Evolutionary conservation across 805 yeast genomes (phyloP).

Genomic region (Komagataella kurtzmanii): DNA sequence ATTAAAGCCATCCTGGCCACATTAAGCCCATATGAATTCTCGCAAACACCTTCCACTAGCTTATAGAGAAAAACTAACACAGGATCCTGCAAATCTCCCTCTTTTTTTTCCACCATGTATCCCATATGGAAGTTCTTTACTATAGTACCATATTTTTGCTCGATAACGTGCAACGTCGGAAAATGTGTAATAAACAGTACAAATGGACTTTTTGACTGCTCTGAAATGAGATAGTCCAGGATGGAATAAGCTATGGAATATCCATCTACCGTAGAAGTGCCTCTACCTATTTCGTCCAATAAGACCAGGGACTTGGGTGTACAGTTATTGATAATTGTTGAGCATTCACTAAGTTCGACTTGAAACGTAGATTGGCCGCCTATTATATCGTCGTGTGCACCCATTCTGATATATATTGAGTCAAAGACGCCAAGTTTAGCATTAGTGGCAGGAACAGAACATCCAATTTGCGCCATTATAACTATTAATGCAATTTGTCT

Average conservation of each 20-base stretch:
- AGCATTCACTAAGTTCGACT: constrained; percentile 62
- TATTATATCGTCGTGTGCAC: constrained; percentile 69
- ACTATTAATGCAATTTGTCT: constrained; percentile 59
- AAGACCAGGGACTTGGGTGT: constrained; percentile 44
- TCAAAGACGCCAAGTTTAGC: constrained; percentile 56
- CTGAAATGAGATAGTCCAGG: constrained; percentile 38
- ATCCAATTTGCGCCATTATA: constrained; percentile 68
- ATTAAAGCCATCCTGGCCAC: constrained; percentile 71
- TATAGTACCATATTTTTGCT: constrained; percentile 19
- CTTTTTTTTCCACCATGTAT: constrained; percentile 20
- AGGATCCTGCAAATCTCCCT: constrained; percentile 6
- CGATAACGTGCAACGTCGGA: constrained; percentile 47
- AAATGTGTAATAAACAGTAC: constrained; percentile 79
- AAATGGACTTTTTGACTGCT: constrained; percentile 28
- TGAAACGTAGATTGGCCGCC: constrained; percentile 74
- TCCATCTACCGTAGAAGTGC: constrained; percentile 63
- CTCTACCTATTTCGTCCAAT: constrained; percentile 69
- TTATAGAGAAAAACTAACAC: constrained; percentile 40
- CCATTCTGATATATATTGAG: constrained; percentile 46
- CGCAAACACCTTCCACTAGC: constrained; percentile 33
- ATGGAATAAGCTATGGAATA: constrained; percentile 70
- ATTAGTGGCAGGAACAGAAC: constrained; percentile 53
- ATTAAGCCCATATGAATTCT: constrained; percentile 70
- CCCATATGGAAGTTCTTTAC: constrained; percentile 67
- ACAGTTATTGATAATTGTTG: constrained; percentile 36